Conservation (phyloP, 2,329 filamentous ascomycete species). For the Didymella arachidicola region DNA sequence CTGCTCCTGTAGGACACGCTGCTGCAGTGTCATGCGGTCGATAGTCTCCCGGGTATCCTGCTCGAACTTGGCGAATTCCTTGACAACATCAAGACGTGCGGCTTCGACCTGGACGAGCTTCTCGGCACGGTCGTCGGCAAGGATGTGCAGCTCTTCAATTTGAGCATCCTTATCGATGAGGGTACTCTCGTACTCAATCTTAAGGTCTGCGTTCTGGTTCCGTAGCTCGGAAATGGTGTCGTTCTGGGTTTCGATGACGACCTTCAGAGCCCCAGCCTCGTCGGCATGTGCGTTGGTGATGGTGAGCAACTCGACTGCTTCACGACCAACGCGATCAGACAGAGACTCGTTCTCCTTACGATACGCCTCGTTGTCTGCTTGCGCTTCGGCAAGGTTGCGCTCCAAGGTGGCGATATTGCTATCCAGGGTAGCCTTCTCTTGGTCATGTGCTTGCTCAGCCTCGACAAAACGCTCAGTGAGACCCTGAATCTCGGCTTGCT, state of each 20-base stretch:
- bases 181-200: constrained; percentile 34
- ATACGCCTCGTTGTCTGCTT: constrained; percentile 37
- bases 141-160: constrained; percentile 45
- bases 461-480: constrained; percentile 40
- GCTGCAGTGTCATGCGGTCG: constrained; percentile 38
- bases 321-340: constrained; percentile 39
- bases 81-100: constrained; percentile 45
- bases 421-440: constrained; percentile 37
- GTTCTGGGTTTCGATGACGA: constrained; percentile 49
- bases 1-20: constrained; percentile 40
- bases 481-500: constrained; percentile 50
- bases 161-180: constrained; percentile 40
- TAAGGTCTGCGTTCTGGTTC: constrained; percentile 32
- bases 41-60: constrained; percentile 44
- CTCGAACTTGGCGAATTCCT: constrained; percentile 37
- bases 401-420: constrained; percentile 34
- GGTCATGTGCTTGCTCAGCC: constrained; percentile 38
- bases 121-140: constrained; percentile 45
- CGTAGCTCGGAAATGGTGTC: constrained; percentile 50
- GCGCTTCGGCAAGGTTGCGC: constrained; percentile 28
- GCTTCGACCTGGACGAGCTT: constrained; percentile 43
- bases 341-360: constrained; percentile 40
- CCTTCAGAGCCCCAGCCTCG: constrained; percentile 47
- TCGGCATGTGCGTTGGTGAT: constrained; percentile 37
- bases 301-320: constrained; percentile 42